These are phyloP conservation scores for Lentinus brumalis DNA, from an alignment of 768 basidiomycete species.

Conservation along the genomic window DNA sequence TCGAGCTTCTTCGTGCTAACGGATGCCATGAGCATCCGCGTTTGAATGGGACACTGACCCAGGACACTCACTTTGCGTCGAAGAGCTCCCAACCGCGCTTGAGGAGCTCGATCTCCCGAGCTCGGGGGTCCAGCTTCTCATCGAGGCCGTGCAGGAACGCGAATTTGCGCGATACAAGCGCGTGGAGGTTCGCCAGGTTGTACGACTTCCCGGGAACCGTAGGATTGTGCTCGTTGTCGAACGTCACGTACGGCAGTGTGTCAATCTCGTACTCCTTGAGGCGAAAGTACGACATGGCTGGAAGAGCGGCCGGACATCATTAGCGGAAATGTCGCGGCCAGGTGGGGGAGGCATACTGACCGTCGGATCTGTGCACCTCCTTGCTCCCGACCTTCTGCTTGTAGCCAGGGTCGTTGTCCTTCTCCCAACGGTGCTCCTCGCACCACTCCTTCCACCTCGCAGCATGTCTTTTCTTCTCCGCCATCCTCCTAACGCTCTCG, in stretches of 20 bases:
- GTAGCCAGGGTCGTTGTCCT: background rate
- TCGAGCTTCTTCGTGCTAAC: background rate
- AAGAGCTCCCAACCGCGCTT: slow-evolving; percentile 1
- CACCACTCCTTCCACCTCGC: background rate
- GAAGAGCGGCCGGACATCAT: background rate
- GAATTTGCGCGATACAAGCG: slow-evolving; percentile 2
- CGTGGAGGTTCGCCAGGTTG: slow-evolving; percentile 1
- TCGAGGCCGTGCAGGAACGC: background rate
- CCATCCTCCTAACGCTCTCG: too few species aligned
- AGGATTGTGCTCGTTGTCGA: background rate
- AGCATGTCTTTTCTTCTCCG: background rate
- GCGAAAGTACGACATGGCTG: slow-evolving; percentile 1
- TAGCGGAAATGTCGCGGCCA: background rate
- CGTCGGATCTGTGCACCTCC: background rate
- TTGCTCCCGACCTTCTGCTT: background rate
- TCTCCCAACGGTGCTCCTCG: background rate
- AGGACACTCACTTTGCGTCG: background rate
- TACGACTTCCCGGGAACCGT: background rate
- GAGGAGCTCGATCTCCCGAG: background rate
- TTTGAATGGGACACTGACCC: too few species aligned
- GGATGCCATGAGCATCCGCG: background rate
- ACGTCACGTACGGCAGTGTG: background rate
- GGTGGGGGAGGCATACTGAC: background rate
- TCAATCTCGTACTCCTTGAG: slow-evolving; percentile 3
- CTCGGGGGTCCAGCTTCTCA: background rate